phyloP scores from a whole-genome alignment of 305 asterid genomes.

The Fraxinus nigra region DNA sequence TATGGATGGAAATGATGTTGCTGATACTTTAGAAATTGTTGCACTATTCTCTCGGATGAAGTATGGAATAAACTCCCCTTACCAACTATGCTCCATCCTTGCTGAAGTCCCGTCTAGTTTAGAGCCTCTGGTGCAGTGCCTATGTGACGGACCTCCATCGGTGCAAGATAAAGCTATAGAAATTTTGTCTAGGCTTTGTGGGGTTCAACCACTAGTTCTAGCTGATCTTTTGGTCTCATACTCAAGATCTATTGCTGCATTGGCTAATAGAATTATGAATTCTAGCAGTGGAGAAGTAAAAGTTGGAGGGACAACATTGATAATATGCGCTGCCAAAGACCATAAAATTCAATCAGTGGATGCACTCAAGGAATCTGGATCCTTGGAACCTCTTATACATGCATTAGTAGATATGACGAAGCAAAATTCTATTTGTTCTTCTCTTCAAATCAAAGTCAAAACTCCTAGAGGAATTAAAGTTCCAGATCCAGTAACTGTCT shows the following conservation, averaged over 20 bases:
- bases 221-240: constrained; percentile 51
- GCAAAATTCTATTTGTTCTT: constrained; percentile 44
- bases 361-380: constrained; percentile 65
- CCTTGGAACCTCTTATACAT: constrained; percentile 60
- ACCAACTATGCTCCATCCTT: constrained; percentile 51
- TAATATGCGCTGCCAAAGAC: constrained; percentile 73
- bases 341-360: constrained; percentile 48
- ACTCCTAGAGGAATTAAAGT: constrained; percentile 53
- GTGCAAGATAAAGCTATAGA: constrained; percentile 75
- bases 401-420: constrained; percentile 71
- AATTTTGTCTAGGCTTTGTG: constrained; percentile 71
- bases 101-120: constrained; percentile 66
- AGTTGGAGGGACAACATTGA: constrained; percentile 69
- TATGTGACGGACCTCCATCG: constrained; percentile 58
- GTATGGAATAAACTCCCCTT: constrained; percentile 45
- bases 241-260: constrained; percentile 48
- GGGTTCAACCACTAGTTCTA: constrained; percentile 59
- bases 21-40: constrained; percentile 63
- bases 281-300: constrained; percentile 71
- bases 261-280: constrained; percentile 71
- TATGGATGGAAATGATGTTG: constrained; percentile 50
- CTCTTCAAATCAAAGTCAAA: constrained; percentile 49
- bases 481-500: constrained; percentile 63
- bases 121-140: constrained; percentile 60
- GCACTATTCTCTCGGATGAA: constrained; percentile 54